A percentile compares a stretch with the other conserved stretches of the same genome.
Conservation (phyloP, 2,329 filamentous ascomycete species). For the Hypoxylon sp. region DNA sequence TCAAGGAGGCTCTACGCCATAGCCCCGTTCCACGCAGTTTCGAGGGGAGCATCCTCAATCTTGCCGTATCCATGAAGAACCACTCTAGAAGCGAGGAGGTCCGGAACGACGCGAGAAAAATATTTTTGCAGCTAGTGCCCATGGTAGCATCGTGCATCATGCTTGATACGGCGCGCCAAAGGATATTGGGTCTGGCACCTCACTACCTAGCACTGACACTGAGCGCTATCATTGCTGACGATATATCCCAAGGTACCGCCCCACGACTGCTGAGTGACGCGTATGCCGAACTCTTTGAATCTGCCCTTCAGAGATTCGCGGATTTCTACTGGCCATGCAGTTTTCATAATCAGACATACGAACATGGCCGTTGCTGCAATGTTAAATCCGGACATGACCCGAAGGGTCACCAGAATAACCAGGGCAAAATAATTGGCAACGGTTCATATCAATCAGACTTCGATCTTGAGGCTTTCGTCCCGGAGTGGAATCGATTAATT, state of each 20-base stretch:
- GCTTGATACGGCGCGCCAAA: conserved; percentile 43
- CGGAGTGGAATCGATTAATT: conserved; percentile 41
- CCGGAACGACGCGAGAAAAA: conserved; percentile 36
- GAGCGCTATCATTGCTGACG: background rate
- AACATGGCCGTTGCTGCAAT: conserved; percentile 42
- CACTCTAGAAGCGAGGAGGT: conserved; percentile 22
- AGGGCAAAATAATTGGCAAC: conserved; percentile 44
- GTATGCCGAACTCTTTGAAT: conserved; percentile 39
- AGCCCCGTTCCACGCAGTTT: conserved; percentile 42
- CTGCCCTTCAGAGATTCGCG: conserved; percentile 41
- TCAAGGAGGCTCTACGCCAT: conserved; percentile 43
- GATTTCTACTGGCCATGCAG: conserved; percentile 43
- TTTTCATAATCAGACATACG: conserved; percentile 33
- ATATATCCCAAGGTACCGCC: conserved; percentile 31
- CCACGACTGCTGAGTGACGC: conserved; percentile 41
- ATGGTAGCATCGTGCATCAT: conserved; percentile 45
- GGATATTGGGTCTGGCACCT: conserved; percentile 34
- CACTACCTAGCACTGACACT: background rate
- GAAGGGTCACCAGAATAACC: conserved; percentile 43
- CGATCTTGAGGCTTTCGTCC: conserved; percentile 33
- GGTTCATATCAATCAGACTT: conserved; percentile 42
- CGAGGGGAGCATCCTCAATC: conserved; percentile 42
- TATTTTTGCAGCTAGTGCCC: conserved; percentile 40
- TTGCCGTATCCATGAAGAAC: conserved; percentile 40
- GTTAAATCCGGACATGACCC: conserved; percentile 43